A percentile compares a stretch with the other conserved stretches of the same genome.
Conservation (phyloP, 352 stramenopile genomes). For the Phytophthora hibernalis region DNA sequence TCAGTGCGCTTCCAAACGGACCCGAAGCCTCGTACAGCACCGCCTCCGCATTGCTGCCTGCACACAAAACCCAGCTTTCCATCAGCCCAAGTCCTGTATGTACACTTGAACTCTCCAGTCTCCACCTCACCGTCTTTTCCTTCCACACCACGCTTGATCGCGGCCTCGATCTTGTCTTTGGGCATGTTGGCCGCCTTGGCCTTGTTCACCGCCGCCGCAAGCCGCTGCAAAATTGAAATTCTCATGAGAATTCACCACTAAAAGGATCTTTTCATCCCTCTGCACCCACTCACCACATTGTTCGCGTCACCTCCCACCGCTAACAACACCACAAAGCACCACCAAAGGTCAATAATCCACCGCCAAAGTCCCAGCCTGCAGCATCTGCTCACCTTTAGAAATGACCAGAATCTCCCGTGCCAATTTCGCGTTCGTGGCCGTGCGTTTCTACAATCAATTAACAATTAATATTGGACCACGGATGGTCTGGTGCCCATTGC, state of each 20-base stretch:
- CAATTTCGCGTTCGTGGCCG: conserved; percentile 79
- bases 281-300: conserved; percentile 61
- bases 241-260: neutral
- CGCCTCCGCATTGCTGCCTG: conserved; percentile 68
- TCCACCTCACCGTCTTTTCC: conserved; percentile 64
- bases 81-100: neutral
- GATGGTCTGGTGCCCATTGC: neutral
- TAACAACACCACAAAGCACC: conserved; percentile 19
- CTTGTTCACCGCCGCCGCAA: conserved; percentile 67
- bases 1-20: conserved; percentile 74
- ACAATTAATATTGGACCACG: neutral
- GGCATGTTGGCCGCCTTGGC: conserved; percentile 86
- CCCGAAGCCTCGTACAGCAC: conserved; percentile 84
- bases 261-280: neutral
- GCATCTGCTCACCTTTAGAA: conserved; percentile 58
- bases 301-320: conserved; percentile 65
- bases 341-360: neutral
- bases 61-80: neutral
- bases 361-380: neutral
- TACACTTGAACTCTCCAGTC: neutral
- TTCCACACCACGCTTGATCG: conserved; percentile 84
- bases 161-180: conserved; percentile 85
- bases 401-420: conserved; percentile 76
- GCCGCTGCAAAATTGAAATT: conserved; percentile 31
- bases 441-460: conserved; percentile 64